These are phyloP conservation scores for Geranium rotundifolium DNA, from an alignment of 345 rosid species.

Conservation along the genomic window DNA sequence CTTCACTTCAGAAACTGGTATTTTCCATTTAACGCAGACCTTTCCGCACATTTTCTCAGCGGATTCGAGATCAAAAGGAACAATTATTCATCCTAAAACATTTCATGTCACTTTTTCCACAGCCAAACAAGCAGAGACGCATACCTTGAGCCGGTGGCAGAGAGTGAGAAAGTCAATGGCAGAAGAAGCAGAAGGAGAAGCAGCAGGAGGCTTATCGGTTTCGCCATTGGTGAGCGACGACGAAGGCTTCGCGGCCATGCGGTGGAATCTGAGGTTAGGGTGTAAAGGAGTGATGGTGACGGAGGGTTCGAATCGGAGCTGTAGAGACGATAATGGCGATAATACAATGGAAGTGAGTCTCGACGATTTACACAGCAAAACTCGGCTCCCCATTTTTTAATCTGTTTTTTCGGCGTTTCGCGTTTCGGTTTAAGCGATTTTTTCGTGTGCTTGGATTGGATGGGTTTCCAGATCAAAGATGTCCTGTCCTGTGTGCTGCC, in stretches of 20 bases:
- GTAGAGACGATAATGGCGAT: slow-evolving; percentile 10
- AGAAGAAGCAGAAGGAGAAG: slow-evolving; percentile 37
- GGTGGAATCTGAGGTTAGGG: slow-evolving; percentile 20
- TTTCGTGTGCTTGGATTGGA: too few species aligned
- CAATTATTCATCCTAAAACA: not conserved
- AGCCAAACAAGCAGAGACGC: not conserved
- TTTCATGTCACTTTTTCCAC: not conserved
- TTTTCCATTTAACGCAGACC: not conserved
- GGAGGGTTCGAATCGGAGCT: slow-evolving; percentile 25
- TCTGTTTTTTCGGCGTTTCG: not conserved
- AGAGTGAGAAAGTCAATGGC: slow-evolving; percentile 87
- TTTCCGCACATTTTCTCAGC: too few species aligned
- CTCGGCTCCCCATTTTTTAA: slow-evolving; percentile 24
- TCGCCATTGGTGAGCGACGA: slow-evolving; percentile 25
- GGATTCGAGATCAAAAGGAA: not conserved
- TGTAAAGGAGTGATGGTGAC: slow-evolving; percentile 16
- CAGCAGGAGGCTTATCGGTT: slow-evolving; percentile 13
- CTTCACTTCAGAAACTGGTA: too few species aligned
- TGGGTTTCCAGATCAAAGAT: not conserved
- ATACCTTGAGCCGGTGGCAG: slow-evolving; percentile 82
- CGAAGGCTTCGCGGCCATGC: slow-evolving; percentile 36
- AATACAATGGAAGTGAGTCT: slow-evolving; percentile 31
- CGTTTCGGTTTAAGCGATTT: not conserved
- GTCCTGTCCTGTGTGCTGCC: not conserved
- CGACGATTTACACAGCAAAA: slow-evolving; percentile 32